Percentiles rank a stretch among this genome's conserved stretches.
These are phyloP conservation scores for Sporothrix euskadiensis DNA, from an alignment of 2,329 filamentous ascomycete species.

Conservation along the genomic window DNA sequence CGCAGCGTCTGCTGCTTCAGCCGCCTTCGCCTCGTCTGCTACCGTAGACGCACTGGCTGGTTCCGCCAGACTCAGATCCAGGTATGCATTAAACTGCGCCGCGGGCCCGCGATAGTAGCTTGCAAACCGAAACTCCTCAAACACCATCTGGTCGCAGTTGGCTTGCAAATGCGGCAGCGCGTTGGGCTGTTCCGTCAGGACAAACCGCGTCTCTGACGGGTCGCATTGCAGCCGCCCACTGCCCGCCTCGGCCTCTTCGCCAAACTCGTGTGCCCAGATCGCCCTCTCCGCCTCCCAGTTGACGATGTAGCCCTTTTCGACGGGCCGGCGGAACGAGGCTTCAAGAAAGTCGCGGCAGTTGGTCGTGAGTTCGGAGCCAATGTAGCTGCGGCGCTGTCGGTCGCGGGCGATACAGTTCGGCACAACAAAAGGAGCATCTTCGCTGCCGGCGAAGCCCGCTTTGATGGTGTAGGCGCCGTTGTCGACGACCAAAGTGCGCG, in stretches of 20 bases:
- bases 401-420: slow-evolving; percentile 89
- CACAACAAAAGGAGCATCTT: slow-evolving; percentile 62
- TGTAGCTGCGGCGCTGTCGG: slow-evolving; percentile 74
- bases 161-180: slow-evolving; percentile 76
- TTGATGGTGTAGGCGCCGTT: slow-evolving; percentile 93
- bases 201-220: slow-evolving; percentile 75
- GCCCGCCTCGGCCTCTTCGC: slow-evolving; percentile 35
- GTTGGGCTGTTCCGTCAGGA: slow-evolving; percentile 85
- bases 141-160: slow-evolving; percentile 94
- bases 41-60: not conserved
- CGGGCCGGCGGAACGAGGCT: slow-evolving; percentile 79
- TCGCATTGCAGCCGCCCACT: slow-evolving; percentile 61
- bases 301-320: slow-evolving; percentile 92
- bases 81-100: slow-evolving; percentile 76
- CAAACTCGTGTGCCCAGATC: slow-evolving; percentile 89
- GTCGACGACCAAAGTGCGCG: slow-evolving; percentile 80
- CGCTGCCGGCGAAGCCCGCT: slow-evolving; percentile 67
- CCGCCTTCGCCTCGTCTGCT: not conserved
- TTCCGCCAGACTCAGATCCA: slow-evolving; percentile 51
- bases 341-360: slow-evolving; percentile 87
- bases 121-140: slow-evolving; percentile 94
- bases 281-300: slow-evolving; percentile 97
- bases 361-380: slow-evolving; percentile 70
- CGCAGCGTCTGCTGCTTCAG: not conserved
- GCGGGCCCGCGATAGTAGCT: slow-evolving; percentile 77